Percentiles rank a stretch among this genome's conserved stretches.
Evolutionary conservation across 768 basidiomycete genomes (phyloP).

Genomic region (Cyclocybe cylindracea): DNA sequence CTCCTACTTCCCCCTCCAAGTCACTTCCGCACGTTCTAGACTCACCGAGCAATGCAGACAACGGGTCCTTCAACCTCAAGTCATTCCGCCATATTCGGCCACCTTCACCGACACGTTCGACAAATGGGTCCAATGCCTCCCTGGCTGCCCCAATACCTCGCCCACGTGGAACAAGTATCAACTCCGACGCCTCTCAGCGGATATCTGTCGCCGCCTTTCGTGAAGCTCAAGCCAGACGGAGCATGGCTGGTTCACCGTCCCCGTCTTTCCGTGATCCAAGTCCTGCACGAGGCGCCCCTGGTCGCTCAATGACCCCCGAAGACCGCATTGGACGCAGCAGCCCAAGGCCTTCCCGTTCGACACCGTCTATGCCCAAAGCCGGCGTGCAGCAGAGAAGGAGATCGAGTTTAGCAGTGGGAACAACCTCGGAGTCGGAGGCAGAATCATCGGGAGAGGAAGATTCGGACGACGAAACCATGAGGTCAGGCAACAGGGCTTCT

Average conservation of each 20-base stretch:
- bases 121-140: slow-evolving; percentile 28
- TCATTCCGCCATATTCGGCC: slow-evolving; percentile 70
- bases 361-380: slow-evolving; percentile 14
- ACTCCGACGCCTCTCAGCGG: slow-evolving; percentile 68
- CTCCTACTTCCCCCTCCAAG: slow-evolving; percentile 17
- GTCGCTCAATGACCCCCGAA: slow-evolving; percentile 18
- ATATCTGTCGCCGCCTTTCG: slow-evolving; percentile 83
- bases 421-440: slow-evolving; percentile 31
- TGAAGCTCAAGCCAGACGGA: slow-evolving; percentile 72
- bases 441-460: slow-evolving; percentile 24
- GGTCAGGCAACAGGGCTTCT: slow-evolving; percentile 9
- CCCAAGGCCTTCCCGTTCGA: slow-evolving; percentile 24
- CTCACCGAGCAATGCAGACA: slow-evolving; percentile 14
- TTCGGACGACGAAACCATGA: slow-evolving; percentile 23
- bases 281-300: slow-evolving; percentile 22
- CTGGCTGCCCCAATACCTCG: slow-evolving; percentile 46
- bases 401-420: slow-evolving; percentile 22
- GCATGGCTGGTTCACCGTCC: slow-evolving; percentile 59
- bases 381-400: slow-evolving; percentile 17
- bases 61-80: slow-evolving; percentile 67
- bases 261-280: slow-evolving; percentile 48
- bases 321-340: slow-evolving; percentile 20
- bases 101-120: slow-evolving; percentile 31
- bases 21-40: slow-evolving; percentile 8
- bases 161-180: slow-evolving; percentile 55